Evolutionary conservation across 805 yeast genomes (phyloP), one percentile per base, ranked within the genome.

Genomic region (Candida dajiaensis): DNA sequence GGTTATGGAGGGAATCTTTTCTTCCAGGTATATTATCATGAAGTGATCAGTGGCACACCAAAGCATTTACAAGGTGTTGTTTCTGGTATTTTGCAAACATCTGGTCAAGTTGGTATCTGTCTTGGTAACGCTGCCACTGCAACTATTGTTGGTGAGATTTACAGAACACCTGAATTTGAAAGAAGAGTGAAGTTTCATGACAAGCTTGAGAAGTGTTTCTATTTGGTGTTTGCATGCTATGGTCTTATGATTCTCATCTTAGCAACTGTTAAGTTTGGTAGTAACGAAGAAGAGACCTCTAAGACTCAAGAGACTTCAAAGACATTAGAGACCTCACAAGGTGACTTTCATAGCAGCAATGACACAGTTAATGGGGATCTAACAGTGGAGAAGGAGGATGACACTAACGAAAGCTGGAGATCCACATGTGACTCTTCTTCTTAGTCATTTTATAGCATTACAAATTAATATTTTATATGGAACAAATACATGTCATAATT

Each of bases 31-130:
- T 71, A 64, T 44, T 47, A 63, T 33, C 64, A 59, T 29, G 59
- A 65, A 4, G 52, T 69, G 6, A 54, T 61, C 49, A 38, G 58
- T 40, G 42, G 61, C 18, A 64, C 73, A 6, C 75, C 77, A 0
- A 39, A 54, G 8, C 65, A 67, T 42, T 49, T 68, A n/a, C 74
- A 70, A 43, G 75, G 73, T 16, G 64, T 67, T 26, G 69, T 70
- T 3, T 47, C 67, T 6, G 76, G 71, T 1, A 51, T 70, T 8
- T 56, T 62, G 33, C 68, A 63, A 48, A 67, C 74, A 1, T 47
- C 57, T 10, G 65, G 64, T 1, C 74, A 70, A 52, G 45, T 69
- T 22, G 69, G 68, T 1, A 46, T 56, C 16, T 54, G 66, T 41
- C 26, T 67, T 10, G 62, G 64, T 1, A 51, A 57, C 29, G 63